phyloP scores from a whole-genome alignment of 805 yeast genomes.

The Nakazawaea peltata region DNA sequence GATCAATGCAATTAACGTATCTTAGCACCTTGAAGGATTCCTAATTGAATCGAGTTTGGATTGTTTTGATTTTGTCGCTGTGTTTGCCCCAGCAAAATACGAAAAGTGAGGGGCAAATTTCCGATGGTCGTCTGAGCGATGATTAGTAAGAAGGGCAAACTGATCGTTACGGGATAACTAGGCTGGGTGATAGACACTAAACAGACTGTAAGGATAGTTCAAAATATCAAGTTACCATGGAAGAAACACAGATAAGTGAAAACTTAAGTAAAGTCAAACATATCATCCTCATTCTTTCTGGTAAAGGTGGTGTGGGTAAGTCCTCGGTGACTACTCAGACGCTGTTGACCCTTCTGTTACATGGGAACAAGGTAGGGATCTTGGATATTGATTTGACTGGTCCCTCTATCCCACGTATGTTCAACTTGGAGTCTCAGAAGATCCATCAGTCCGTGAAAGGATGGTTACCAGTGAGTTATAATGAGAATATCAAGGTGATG shows the following conservation, averaged over 20 bases:
- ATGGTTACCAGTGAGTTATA: conserved; percentile 81
- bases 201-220: no score
- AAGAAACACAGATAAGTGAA: conserved; percentile 10
- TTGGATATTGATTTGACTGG: conserved; percentile 94
- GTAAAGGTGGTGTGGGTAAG: conserved; percentile 97
- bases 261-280: conserved; percentile 52
- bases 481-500: conserved; percentile 56
- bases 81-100: no score
- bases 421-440: conserved; percentile 75
- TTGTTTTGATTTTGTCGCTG: no score
- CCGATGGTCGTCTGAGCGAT: no score
- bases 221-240: no score
- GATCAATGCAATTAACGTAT: no score
- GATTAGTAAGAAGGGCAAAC: no score
- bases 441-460: conserved; percentile 77
- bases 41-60: no score
- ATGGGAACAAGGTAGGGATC: conserved; percentile 84
- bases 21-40: no score
- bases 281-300: conserved; percentile 76
- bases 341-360: conserved; percentile 67
- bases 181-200: no score
- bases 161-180: no score
- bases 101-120: no score
- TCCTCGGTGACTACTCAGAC: conserved; percentile 93
- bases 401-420: conserved; percentile 94